Percentiles rank a stretch among this genome's conserved stretches.
phyloP scores from a whole-genome alignment of 768 basidiomycete genomes.

The Rhodosporidiobolus odoratus region DNA sequence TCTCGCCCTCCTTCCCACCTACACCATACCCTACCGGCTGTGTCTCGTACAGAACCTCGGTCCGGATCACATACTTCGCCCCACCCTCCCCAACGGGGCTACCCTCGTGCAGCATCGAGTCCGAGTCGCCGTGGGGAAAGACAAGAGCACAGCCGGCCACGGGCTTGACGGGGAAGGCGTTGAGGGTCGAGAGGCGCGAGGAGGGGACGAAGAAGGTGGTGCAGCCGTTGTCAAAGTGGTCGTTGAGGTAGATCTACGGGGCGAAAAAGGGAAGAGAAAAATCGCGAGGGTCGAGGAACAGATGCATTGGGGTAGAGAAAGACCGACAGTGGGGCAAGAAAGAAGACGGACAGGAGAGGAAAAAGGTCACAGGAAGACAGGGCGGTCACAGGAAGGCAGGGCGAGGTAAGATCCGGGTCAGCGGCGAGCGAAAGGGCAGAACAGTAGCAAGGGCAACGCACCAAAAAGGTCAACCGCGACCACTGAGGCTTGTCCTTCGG shows the following conservation, averaged over 20 bases:
- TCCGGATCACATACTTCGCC: constrained; percentile 37
- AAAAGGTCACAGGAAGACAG: background rate
- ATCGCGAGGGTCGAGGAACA: background rate
- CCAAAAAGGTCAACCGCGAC: constrained; percentile 34
- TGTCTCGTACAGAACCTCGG: background rate
- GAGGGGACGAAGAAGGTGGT: constrained; percentile 59
- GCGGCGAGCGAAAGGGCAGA: background rate
- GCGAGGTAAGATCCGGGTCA: too few relatives aligned
- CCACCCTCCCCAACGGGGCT: constrained; percentile 25
- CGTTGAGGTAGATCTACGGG: constrained; percentile 53
- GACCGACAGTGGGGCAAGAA: background rate
- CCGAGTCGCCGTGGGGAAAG: constrained; percentile 47
- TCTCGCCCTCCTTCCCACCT: background rate
- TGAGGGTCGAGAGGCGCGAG: constrained; percentile 48
- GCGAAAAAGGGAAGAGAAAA: background rate
- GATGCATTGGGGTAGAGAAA: background rate
- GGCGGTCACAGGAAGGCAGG: too few relatives aligned
- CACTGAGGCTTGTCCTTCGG: constrained; percentile 28
- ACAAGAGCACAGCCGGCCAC: constrained; percentile 54
- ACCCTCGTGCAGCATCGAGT: constrained; percentile 33
- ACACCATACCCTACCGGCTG: background rate
- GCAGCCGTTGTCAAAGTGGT: constrained; percentile 53
- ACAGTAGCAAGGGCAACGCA: background rate
- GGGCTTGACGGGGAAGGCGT: constrained; percentile 54
- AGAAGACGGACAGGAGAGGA: background rate